Conservation (phyloP, 169 alveolate genomes). For the Ichthyophthirius multifiliis region DNA sequence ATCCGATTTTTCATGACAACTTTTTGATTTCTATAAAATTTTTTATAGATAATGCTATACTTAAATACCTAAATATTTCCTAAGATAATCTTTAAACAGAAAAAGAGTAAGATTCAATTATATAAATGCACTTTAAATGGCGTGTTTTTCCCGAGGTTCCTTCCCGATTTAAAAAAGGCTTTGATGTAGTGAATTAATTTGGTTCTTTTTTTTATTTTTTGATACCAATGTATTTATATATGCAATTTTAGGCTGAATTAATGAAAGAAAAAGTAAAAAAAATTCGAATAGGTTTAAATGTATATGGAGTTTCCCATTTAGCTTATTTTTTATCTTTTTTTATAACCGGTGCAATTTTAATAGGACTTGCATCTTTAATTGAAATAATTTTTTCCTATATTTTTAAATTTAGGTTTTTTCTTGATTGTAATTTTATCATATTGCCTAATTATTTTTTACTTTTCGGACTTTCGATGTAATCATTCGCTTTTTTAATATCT, state of each 20-base stretch:
- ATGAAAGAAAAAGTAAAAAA: constrained; percentile 60
- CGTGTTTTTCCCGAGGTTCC: background rate
- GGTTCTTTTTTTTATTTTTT: background rate
- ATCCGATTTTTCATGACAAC: background rate
- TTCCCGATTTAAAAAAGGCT: background rate
- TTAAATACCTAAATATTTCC: background rate
- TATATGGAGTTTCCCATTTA: constrained; percentile 41
- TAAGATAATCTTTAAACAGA: background rate
- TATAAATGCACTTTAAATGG: no score
- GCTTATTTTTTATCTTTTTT: constrained; percentile 45
- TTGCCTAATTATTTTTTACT: constrained; percentile 13
- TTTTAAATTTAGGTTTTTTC: constrained; percentile 32
- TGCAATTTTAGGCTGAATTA: constrained; percentile 37
- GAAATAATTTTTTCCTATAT: constrained; percentile 10
- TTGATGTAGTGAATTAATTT: background rate
- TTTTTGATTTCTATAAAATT: background rate
- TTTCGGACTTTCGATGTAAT: constrained; percentile 26
- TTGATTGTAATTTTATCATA: constrained; percentile 35
- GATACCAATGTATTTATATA: background rate
- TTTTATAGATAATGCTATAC: background rate
- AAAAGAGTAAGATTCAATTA: background rate
- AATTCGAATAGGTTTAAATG: constrained; percentile 53
- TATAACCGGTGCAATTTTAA: constrained; percentile 26
- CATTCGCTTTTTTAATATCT: constrained; percentile 39
- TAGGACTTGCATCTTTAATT: constrained; percentile 1